Evolutionary conservation across 352 stramenopile genomes (phyloP).

Genomic region (Thalassiosira mediterranea): DNA sequence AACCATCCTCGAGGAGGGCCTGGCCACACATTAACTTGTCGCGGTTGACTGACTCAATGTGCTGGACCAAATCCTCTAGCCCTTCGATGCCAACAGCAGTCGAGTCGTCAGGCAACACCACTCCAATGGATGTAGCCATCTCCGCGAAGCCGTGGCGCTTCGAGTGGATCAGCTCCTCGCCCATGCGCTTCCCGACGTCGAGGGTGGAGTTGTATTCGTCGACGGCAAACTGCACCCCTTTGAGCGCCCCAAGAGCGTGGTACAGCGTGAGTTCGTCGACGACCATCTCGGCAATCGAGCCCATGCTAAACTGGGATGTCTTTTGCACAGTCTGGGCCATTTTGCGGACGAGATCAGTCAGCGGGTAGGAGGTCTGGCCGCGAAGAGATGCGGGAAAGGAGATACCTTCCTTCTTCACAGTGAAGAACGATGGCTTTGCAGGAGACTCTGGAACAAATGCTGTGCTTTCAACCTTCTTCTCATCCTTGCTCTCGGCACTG

Average conservation of each 20-base stretch:
- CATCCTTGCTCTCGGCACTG: neutral
- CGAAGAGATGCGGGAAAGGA: conserved; percentile 21
- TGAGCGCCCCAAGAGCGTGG: conserved; percentile 59
- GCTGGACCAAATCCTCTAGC: conserved; percentile 55
- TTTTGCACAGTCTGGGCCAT: conserved; percentile 63
- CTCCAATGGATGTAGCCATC: conserved; percentile 55
- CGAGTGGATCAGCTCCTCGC: conserved; percentile 31
- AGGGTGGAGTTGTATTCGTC: conserved; percentile 65
- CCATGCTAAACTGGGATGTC: conserved; percentile 19
- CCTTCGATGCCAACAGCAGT: conserved; percentile 50
- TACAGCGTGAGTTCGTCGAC: conserved; percentile 56
- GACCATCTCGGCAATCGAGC: conserved; percentile 29
- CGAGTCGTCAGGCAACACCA: conserved; percentile 19
- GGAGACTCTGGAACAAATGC: neutral
- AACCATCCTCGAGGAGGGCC: conserved; percentile 33
- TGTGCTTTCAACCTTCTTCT: neutral
- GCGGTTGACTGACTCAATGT: conserved; percentile 45
- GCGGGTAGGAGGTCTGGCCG: neutral
- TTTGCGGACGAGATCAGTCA: conserved; percentile 59
- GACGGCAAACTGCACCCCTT: conserved; percentile 59
- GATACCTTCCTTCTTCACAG: conserved; percentile 5
- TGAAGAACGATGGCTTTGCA: neutral
- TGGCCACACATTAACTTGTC: conserved; percentile 35
- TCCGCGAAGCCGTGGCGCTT: conserved; percentile 62
- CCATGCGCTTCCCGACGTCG: neutral